Conservation (phyloP, 805 yeast species). For the Cyberlindnera xylosilytica region DNA sequence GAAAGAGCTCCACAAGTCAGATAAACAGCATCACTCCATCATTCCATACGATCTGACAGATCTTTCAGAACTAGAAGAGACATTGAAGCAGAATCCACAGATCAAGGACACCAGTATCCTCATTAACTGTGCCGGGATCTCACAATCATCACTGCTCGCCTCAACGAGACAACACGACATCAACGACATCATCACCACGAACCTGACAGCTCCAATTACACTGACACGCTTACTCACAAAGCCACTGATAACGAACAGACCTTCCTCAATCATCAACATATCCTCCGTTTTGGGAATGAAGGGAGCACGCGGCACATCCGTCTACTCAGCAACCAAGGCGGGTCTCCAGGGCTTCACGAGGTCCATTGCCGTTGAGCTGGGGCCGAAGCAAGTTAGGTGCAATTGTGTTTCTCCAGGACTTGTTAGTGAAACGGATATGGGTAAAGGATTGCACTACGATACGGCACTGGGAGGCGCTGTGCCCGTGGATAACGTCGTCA, state of each 20-base stretch:
- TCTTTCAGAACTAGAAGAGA: constrained; percentile 2
- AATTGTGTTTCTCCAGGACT: constrained; percentile 71
- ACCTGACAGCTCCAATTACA: constrained; percentile 59
- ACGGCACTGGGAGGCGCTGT: constrained; percentile 22
- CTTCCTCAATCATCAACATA: constrained; percentile 50
- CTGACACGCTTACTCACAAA: constrained; percentile 50
- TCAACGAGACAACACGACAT: constrained; percentile 41
- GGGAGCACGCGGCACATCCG: constrained; percentile 53
- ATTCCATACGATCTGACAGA: constrained; percentile 19
- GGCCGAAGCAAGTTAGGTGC: constrained; percentile 49
- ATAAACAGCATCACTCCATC: constrained; percentile 19
- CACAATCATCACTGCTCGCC: constrained; percentile 53
- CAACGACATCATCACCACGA: constrained; percentile 45
- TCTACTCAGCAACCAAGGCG: constrained; percentile 68
- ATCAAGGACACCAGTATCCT: constrained; percentile 24
- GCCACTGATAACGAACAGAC: constrained; percentile 43
- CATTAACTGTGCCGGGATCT: constrained; percentile 52
- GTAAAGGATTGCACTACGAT: constrained; percentile 17
- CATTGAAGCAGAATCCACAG: background rate
- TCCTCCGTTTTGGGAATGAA: constrained; percentile 59
- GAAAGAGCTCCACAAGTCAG: constrained; percentile 6
- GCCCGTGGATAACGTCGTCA: constrained; percentile 23
- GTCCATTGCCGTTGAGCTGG: constrained; percentile 58
- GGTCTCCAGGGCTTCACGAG: constrained; percentile 64
- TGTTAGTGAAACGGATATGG: constrained; percentile 63